phyloP scores from a whole-genome alignment of 176 grass and related monocot species.

The Zoysia japonica region DNA sequence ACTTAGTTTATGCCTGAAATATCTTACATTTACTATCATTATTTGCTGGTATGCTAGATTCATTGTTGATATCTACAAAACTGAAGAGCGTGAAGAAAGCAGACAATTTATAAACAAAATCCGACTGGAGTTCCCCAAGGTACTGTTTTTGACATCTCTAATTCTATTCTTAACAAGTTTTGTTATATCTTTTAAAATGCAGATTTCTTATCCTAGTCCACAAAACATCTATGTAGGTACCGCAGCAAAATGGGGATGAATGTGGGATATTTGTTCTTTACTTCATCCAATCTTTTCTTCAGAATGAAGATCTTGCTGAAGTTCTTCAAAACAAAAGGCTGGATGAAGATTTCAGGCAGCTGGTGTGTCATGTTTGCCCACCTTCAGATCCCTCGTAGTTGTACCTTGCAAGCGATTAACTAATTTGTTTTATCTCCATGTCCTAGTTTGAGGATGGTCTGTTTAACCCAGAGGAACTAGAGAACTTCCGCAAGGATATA shows the following conservation, averaged over 20 bases:
- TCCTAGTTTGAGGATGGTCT: slow-evolving; percentile 54
- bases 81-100: slow-evolving; percentile 65
- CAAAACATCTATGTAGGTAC: slow-evolving; percentile 59
- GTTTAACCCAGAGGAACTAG: slow-evolving; percentile 65
- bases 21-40: slow-evolving; percentile 1
- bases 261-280: slow-evolving; percentile 91
- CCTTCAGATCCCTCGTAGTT: slow-evolving; percentile 26
- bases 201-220: slow-evolving; percentile 1
- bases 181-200: slow-evolving; percentile 14
- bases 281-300: slow-evolving; percentile 72
- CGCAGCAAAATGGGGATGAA: slow-evolving; percentile 82
- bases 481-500: slow-evolving; percentile 62
- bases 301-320: slow-evolving; percentile 39
- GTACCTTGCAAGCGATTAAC: slow-evolving; percentile 13
- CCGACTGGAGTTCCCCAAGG: slow-evolving; percentile 76
- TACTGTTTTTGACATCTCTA: slow-evolving; percentile 28
- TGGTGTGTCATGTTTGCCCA: slow-evolving; percentile 42
- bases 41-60: slow-evolving; percentile 54
- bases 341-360: slow-evolving; percentile 56
- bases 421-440: slow-evolving; percentile 28
- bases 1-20: slow-evolving; percentile 12
- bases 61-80: slow-evolving; percentile 70
- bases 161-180: slow-evolving; percentile 19
- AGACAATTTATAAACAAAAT: slow-evolving; percentile 64
- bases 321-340: slow-evolving; percentile 54